phyloP scores from a whole-genome alignment of 768 basidiomycete species.

The Phaeotremella skinneri region DNA sequence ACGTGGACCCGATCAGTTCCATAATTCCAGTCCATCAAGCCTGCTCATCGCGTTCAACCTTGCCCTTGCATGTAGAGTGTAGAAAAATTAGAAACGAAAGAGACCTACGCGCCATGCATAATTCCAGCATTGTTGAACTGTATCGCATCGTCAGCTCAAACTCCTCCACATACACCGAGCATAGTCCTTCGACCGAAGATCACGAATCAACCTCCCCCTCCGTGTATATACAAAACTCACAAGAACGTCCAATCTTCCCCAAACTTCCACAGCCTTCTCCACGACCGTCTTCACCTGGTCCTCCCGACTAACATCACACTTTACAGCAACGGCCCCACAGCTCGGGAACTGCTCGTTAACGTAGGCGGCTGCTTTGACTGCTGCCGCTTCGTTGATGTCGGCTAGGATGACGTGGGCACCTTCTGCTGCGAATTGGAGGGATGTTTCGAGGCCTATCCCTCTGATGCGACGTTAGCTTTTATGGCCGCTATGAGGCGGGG shows the following conservation, averaged over 20 bases:
- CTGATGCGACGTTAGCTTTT: constrained; percentile 54
- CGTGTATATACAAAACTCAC: constrained; percentile 55
- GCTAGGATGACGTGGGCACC: constrained; percentile 86
- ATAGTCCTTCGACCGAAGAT: not conserved
- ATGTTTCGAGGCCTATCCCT: constrained; percentile 92
- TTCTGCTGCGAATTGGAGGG: constrained; percentile 91
- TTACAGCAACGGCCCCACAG: constrained; percentile 59
- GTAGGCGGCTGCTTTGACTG: constrained; percentile 63
- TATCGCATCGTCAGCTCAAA: not conserved
- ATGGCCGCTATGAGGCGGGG: not conserved
- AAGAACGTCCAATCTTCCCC: constrained; percentile 94
- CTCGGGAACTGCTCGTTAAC: constrained; percentile 66
- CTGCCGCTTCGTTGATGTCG: constrained; percentile 78
- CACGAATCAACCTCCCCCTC: not conserved
- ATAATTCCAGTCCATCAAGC: not conserved
- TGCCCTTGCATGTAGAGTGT: not conserved
- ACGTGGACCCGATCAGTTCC: not conserved
- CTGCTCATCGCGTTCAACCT: not conserved
- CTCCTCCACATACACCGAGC: not conserved
- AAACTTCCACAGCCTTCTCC: constrained; percentile 71
- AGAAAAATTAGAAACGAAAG: not conserved
- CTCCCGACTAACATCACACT: constrained; percentile 87
- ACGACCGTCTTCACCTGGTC: constrained; percentile 78
- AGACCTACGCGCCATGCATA: constrained; percentile 72
- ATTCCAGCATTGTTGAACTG: constrained; percentile 99